A percentile compares a stretch with the other conserved stretches of the same genome.
phyloP scores from a whole-genome alignment of 1,139 yeast genomes.

The Taphrina wiesneri region DNA sequence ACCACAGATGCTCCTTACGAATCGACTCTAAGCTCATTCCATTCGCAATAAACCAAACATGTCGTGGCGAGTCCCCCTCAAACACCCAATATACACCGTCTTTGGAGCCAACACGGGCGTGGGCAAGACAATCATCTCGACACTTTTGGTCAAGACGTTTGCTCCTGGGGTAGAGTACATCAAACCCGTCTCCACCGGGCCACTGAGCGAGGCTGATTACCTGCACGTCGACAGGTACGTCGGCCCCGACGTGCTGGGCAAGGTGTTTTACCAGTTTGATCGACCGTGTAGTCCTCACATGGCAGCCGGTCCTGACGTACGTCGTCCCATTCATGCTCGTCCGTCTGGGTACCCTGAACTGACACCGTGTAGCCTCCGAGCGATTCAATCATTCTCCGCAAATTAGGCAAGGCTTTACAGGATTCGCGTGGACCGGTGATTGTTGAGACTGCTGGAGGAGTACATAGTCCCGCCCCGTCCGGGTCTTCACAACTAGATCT shows the following conservation, averaged over 20 bases:
- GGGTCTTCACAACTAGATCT: constrained; percentile 42
- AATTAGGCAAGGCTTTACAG: neutral
- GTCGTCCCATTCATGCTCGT: too few relatives aligned
- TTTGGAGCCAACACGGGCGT: constrained; percentile 51
- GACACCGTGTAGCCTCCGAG: constrained; percentile 14
- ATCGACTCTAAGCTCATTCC: too few relatives aligned
- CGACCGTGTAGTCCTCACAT: constrained; percentile 43
- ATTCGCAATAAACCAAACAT: neutral
- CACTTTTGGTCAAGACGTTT: constrained; percentile 40
- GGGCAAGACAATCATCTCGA: constrained; percentile 43
- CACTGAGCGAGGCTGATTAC: constrained; percentile 41
- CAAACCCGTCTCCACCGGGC: constrained; percentile 44
- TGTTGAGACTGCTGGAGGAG: constrained; percentile 44
- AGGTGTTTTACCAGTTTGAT: constrained; percentile 40
- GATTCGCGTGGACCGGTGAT: constrained; percentile 32
- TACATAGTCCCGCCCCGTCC: constrained; percentile 42
- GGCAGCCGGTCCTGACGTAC: constrained; percentile 39
- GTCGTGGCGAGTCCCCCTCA: constrained; percentile 25
- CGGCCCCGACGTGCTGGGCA: constrained; percentile 31
- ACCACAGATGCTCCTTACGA: too few relatives aligned
- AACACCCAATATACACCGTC: constrained; percentile 38
- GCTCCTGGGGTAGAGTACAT: constrained; percentile 39
- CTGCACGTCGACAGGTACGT: constrained; percentile 36
- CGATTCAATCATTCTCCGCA: constrained; percentile 18
- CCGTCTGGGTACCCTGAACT: too few relatives aligned